phyloP scores from a whole-genome alignment of 2,329 filamentous ascomycete species.

The Cercospora berteroae region DNA sequence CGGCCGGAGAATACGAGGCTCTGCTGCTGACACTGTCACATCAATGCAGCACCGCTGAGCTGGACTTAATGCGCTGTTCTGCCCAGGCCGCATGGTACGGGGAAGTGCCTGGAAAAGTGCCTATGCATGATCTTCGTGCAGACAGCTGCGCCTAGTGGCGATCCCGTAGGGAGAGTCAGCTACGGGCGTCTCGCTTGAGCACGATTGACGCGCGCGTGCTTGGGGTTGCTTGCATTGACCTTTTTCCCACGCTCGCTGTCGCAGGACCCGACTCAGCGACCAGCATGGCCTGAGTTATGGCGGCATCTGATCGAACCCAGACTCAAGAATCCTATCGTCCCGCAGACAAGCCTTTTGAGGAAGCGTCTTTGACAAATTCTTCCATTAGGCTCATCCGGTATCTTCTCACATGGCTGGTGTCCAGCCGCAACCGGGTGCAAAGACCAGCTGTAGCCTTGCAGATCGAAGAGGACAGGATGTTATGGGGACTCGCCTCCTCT shows the following conservation, averaged over 20 bases:
- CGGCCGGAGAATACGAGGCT: neutral
- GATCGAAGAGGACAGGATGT: neutral
- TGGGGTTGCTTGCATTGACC: neutral
- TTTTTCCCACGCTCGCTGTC: neutral
- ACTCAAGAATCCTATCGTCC: neutral
- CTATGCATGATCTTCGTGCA: neutral
- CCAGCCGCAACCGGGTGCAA: neutral
- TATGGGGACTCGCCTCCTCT: neutral
- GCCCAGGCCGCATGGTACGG: neutral
- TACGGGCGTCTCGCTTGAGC: neutral
- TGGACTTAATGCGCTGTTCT: neutral
- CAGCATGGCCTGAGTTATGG: neutral
- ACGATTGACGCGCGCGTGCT: slow-evolving; percentile 2
- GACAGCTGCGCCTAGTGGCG: neutral
- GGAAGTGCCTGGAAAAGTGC: neutral
- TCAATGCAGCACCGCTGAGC: slow-evolving; percentile 3
- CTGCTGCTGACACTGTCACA: neutral
- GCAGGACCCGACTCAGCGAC: neutral
- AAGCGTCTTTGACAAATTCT: neutral
- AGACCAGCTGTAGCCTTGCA: neutral
- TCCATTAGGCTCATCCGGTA: neutral
- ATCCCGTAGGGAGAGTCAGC: slow-evolving; percentile 2
- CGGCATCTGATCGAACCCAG: neutral
- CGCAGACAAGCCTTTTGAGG: neutral
- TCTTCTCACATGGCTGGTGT: neutral